Percentiles rank a stretch among this genome's conserved stretches.
Evolutionary conservation across 306 rosid species (phyloP).

Genomic region (Sesbania bispinosa): DNA sequence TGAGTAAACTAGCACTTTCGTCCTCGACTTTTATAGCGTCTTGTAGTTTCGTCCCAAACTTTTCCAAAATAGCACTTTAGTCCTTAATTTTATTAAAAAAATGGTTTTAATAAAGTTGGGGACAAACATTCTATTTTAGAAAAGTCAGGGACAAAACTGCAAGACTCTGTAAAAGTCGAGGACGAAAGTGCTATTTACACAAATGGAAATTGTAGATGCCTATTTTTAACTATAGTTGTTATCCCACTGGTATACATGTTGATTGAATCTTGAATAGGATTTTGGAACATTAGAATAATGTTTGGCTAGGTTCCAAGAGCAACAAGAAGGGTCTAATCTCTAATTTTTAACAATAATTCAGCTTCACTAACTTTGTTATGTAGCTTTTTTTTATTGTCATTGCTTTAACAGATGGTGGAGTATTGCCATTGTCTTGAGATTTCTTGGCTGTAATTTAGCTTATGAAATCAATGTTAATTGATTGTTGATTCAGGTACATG

Average conservation of each 20-base stretch:
- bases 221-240: not conserved
- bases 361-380: not conserved
- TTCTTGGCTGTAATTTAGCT: not conserved
- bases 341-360: not conserved
- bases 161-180: no score
- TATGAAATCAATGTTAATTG: not conserved
- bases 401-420: not conserved
- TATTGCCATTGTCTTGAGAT: not conserved
- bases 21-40: no score
- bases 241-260: not conserved
- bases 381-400: not conserved
- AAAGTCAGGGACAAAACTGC: no score
- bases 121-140: no score
- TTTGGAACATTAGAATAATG: not conserved
- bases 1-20: no score
- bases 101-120: no score
- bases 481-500: constrained; percentile 60
- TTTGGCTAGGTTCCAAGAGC: not conserved
- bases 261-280: not conserved
- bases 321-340: not conserved
- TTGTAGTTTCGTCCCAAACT: no score
- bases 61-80: no score
- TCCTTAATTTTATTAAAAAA: no score
- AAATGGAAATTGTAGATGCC: not conserved
- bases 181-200: no score